phyloP scores from a whole-genome alignment of 1,139 yeast genomes.

The Debaryomycetaceae sp. region DNA sequence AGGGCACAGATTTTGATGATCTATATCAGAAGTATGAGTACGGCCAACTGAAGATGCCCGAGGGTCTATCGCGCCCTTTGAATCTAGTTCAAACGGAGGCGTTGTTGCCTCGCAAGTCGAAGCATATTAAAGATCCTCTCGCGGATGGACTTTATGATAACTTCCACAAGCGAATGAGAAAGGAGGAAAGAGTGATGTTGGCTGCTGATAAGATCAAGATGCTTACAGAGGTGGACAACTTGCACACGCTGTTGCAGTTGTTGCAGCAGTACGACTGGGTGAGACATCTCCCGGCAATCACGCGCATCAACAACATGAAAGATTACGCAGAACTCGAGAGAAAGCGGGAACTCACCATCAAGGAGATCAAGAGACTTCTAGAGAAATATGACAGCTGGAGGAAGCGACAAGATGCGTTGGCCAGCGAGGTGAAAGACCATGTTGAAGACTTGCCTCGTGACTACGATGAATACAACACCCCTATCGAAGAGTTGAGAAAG shows the following conservation, averaged over 20 bases:
- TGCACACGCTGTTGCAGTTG: slow-evolving; percentile 41
- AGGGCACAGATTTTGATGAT: slow-evolving; percentile 7
- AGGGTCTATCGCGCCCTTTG: slow-evolving; percentile 7
- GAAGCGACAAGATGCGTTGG: slow-evolving; percentile 25
- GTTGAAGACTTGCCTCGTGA: slow-evolving; percentile 10
- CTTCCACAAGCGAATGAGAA: slow-evolving; percentile 62
- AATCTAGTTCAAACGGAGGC: slow-evolving; percentile 8
- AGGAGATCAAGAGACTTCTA: slow-evolving; percentile 47
- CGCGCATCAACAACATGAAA: slow-evolving; percentile 46
- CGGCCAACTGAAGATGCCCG: slow-evolving; percentile 3
- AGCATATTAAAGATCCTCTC: slow-evolving; percentile 35
- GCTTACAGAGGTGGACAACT: slow-evolving; percentile 49
- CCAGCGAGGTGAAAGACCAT: slow-evolving; percentile 22
- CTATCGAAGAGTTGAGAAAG: slow-evolving; percentile 17
- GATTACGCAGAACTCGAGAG: slow-evolving; percentile 46
- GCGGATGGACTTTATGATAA: slow-evolving; percentile 41
- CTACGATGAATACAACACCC: slow-evolving; percentile 18
- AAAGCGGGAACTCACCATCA: slow-evolving; percentile 51
- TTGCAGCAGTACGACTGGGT: slow-evolving; percentile 58
- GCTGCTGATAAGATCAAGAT: slow-evolving; percentile 54
- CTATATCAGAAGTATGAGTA: slow-evolving; percentile 9
- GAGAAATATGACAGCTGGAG: slow-evolving; percentile 47
- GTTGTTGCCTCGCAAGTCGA: slow-evolving; percentile 20
- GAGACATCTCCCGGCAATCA: slow-evolving; percentile 47
- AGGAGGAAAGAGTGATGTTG: slow-evolving; percentile 63